Conservation (phyloP, 192 early-diverging fungal genomes). For the Coemansia sp. region DNA sequence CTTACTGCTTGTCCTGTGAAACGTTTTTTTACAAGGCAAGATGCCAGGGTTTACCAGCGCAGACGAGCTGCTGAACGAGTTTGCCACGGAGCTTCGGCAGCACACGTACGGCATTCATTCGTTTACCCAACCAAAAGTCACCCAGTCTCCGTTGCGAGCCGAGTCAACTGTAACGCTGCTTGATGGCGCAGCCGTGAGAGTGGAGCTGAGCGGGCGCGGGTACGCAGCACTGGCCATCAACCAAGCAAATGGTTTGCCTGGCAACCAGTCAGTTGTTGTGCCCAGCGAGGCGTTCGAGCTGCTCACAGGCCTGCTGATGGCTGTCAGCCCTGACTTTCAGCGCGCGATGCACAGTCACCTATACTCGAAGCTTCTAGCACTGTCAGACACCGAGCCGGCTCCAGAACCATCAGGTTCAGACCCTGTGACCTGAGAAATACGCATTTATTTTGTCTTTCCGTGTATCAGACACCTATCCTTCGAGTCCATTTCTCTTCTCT, state of each 20-base stretch:
- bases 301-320: conserved; percentile 27
- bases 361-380: conserved; percentile 12
- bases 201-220: conserved; percentile 14
- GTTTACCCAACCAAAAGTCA: not conserved
- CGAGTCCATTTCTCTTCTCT: conserved; percentile 9
- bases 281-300: conserved; percentile 15
- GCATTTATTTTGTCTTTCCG: not conserved
- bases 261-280: too few relatives aligned
- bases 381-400: not conserved
- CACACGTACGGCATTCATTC: conserved; percentile 30
- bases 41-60: conserved; percentile 4
- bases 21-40: conserved; percentile 1
- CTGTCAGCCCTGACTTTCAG: conserved; percentile 25
- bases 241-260: too few relatives aligned
- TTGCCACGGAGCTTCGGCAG: conserved; percentile 15
- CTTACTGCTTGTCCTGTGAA: not conserved
- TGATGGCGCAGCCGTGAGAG: not conserved
- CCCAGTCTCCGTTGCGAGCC: not conserved
- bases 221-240: conserved; percentile 10
- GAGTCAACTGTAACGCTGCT: conserved; percentile 13
- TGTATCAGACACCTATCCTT: too few relatives aligned
- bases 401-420: not conserved
- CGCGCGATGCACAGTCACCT: conserved; percentile 27
- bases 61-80: conserved; percentile 21
- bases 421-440: not conserved